Conservation (phyloP, 2,329 filamentous ascomycete genomes). For the Ceratocystis smalleyi region DNA sequence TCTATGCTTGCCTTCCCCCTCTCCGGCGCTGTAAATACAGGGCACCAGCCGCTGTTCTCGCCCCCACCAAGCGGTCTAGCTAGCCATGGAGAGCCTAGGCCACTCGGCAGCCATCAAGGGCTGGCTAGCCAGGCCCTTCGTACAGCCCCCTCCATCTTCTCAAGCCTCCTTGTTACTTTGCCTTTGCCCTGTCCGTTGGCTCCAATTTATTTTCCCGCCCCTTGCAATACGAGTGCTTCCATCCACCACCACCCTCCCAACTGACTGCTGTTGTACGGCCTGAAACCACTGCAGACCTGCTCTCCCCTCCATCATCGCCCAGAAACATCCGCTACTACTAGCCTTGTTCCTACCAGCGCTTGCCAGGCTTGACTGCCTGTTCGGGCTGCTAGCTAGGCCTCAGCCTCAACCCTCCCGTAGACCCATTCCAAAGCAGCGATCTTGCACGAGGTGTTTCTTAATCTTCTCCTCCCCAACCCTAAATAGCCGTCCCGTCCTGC, state of each 20-base stretch:
- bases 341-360: not conserved
- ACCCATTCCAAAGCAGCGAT: not conserved
- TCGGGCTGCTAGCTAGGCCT: not conserved
- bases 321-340: not conserved
- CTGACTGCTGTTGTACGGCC: no score
- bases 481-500: not conserved
- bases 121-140: not conserved
- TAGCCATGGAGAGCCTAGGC: not conserved
- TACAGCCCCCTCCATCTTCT: not conserved
- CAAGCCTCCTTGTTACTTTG: no score
- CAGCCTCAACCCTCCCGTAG: not conserved
- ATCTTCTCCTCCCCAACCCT: not conserved
- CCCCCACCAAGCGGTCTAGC: not conserved
- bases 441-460: slow-evolving; percentile 1
- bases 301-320: no score
- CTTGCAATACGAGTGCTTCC: not conserved
- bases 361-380: not conserved
- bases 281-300: no score
- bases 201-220: not conserved
- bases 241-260: not conserved
- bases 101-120: not conserved
- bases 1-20: not conserved
- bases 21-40: not conserved
- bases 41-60: not conserved
- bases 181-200: not conserved